Evolutionary conservation across 2,329 filamentous ascomycete species (phyloP), one percentile per base, ranked within the genome.

Genomic region (Diaporthe nobilis): DNA sequence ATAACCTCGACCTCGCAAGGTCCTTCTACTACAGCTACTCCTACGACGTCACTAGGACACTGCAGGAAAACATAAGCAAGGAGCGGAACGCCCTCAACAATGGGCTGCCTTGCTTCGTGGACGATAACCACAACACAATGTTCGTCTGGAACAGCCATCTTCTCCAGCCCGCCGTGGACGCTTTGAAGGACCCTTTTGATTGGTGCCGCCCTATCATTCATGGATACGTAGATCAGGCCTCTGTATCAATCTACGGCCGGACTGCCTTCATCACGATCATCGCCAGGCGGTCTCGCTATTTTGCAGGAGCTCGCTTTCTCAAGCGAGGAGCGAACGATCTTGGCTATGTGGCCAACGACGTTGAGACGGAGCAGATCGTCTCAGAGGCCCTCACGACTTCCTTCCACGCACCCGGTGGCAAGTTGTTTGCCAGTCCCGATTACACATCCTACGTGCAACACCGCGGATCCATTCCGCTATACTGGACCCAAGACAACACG

Each of bases 11-110:
- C 83, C 86, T 99, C 76, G 95, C 94, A 0, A 91, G 94, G 74
- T 97, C 94, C 0, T 99, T 99, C 83, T 99, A 99, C 85, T 99
- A 98, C 86, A 98, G 96, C 86, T 98, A 98, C 83, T 97, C 96
- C 0, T 99, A 99, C 85, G 95, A 99, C 82, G 94, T 98, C 79
- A 99, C 97, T 0, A 91, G 93, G 72, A 98, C 95, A 1, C 87
- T 99, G 63, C 97, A 99, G 83, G 92, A 96, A 81, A 99, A 99
- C 81, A 95, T 99, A 77, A 93, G 92, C 28, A 90, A 92, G 44
- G 95, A 98, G 84, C 90, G 97, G 53, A 88, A 90, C 67, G 92
- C 93, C 3, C 85, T 98, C 68, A 89, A 91, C 42, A 88, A 92
- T 76, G 94, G 94, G 1, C 85, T 88, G 17, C 86, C 90, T 2